Evolutionary conservation across 768 basidiomycete species (phyloP), one percentile per base, ranked within the genome.

Genomic region (Naganishia kalamii): DNA sequence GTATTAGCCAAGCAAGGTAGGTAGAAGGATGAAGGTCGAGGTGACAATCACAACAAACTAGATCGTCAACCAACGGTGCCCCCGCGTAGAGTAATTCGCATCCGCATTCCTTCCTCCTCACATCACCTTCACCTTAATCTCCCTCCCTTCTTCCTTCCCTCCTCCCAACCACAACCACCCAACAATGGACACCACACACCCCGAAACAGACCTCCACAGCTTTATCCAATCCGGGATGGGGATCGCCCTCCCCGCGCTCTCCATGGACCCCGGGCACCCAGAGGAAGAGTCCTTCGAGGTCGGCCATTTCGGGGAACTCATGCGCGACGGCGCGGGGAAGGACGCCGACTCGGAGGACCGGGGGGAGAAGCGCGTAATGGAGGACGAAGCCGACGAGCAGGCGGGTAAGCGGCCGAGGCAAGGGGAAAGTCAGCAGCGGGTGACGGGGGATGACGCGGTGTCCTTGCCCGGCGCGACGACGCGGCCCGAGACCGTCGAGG

Each of bases 401-500:
- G 27, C 3, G 2, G 10, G 11, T 11, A 11, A 44, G 43, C 43
- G 19, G 8, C 10, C 12, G 7, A 11, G 19, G 43, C 43, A 44
- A n/a, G 10, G 19, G 43, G 19, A 44, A 10, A 11, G 19, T 15
- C 43, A n/a, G 43, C 6, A 15, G 8, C 19, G 13, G 5, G 5
- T 11, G 43, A 8, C 13, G 8, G 37, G 17, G 17, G 11, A 44
- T 8, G 19, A n/a, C 43, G 43, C 12, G 43, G 5, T 44, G 12
- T 44, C 43, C 43, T 11, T 8, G 37, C 37, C 37, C n/a, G n/a
- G n/a, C n/a, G n/a, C n/a, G n/a, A n/a, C n/a, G n/a, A n/a, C n/a
- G n/a, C n/a, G n/a, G n/a, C 35, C 35, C n/a, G 54, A 57, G 19
- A 63, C 62, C 4, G 29, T 46, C 29, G 69, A 68, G 46, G 67